Evolutionary conservation across 225 moss, liverwort and hornwort genomes (phyloP).

Genomic region (Marchantia polymorpha): DNA sequence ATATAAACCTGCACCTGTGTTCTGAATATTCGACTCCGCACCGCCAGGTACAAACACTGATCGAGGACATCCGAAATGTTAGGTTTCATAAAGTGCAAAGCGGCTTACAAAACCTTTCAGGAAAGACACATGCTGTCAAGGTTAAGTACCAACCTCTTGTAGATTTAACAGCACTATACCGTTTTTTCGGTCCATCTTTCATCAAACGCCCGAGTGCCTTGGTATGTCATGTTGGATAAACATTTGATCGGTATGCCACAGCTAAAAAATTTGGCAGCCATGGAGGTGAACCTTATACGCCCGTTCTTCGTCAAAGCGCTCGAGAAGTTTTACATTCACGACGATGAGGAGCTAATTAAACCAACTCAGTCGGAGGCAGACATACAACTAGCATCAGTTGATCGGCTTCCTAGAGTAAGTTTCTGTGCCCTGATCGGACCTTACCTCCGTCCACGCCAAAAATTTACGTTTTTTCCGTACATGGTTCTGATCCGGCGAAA

Average conservation of each 20-base stretch:
- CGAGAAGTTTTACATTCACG: slow-evolving; percentile 84
- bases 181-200: background rate
- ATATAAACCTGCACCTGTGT: no score
- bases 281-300: slow-evolving; percentile 98
- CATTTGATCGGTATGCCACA: slow-evolving; percentile 33
- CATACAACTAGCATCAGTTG: slow-evolving; percentile 22
- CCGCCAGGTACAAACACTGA: slow-evolving; percentile 75
- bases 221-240: background rate
- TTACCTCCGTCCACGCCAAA: background rate
- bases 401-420: slow-evolving; percentile 28
- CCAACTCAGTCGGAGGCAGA: slow-evolving; percentile 37
- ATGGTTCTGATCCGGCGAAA: no score
- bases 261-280: slow-evolving; percentile 95
- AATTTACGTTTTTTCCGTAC: background rate
- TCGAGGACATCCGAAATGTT: slow-evolving; percentile 94
- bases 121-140: slow-evolving; percentile 83
- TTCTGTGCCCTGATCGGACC: background rate
- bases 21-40: background rate
- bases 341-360: slow-evolving; percentile 64
- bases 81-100: slow-evolving; percentile 92
- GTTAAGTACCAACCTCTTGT: slow-evolving; percentile 35
- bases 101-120: slow-evolving; percentile 64
- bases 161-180: background rate
- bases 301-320: slow-evolving; percentile 84
- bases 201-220: background rate